Base-by-base conservation (phyloP, 805 yeast genomes). In the Vanderwaltozyma verrucispora region DNA sequence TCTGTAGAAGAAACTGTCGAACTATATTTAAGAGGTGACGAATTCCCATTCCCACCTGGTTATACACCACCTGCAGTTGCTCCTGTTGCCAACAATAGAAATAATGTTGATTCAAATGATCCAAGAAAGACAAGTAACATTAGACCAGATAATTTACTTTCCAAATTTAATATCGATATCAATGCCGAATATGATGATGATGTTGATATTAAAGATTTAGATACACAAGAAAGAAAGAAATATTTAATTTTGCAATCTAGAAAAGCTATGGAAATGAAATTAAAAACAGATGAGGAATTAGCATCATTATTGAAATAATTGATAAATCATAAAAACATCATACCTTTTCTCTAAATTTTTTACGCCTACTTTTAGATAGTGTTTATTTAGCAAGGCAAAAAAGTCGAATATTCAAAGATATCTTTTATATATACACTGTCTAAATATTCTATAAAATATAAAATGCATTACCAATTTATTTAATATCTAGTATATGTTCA, bases 1-100 rank as follows among this genome's bases (percentile, higher is more conserved):
- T 77, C 82, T 7, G 88, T 88, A 1, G 88, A 85, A 56, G 71
- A 60, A 8, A 88, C 97, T 0, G 77, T 87, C 9, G 83, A 86
- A 36, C 69, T 35, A 31, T 77, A 72, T 45, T 66, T 89, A 54
- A 70, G 71, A 36, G 74, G 69, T 28, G 79, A 81, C 11, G 61
- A 63, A 13, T 68, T 80, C 36, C 84, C 86, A 15, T 63, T 58
- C 40, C 80, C 84, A 6, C 71, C 74, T 5, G 70, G 62, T 4
- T 45, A 53, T 32, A 49, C 47, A 23, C 50, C 49, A 36, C 40
- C 50, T 7, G 32, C 46, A 42, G 3, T 30, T 4, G 36, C 47
- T 7, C 34, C 16, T 2, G 9, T 16, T 11, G n/a, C 33, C 11
- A 34, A 20, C 15, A 35, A 14, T 15, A n/a, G n/a, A 14, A 16